Conservation (phyloP, 495 filamentous ascomycete species). For the Saxispiralis lemnorum region DNA sequence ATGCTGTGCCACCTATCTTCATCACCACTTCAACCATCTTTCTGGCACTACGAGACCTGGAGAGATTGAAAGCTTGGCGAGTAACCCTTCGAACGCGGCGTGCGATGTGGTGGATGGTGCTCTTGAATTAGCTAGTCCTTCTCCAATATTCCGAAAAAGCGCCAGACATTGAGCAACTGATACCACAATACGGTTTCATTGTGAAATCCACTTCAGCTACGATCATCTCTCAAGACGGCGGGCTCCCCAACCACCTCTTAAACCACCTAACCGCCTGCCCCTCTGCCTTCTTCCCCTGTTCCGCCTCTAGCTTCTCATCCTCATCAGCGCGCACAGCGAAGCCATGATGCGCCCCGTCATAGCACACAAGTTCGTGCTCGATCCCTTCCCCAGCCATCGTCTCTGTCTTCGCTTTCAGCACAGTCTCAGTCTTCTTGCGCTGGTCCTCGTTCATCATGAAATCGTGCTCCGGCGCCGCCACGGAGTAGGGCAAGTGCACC, state of each 20-base stretch:
- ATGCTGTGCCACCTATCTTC: too few species aligned
- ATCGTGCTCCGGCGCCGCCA: slow-evolving; percentile 41
- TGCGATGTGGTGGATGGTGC: neutral
- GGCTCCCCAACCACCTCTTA: slow-evolving; percentile 21
- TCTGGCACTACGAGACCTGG: too few species aligned
- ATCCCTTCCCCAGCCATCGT: slow-evolving; percentile 20
- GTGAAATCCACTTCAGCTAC: too few species aligned
- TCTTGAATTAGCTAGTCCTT: neutral
- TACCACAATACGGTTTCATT: too few species aligned
- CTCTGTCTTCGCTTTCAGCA: slow-evolving; percentile 27
- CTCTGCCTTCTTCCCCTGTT: slow-evolving; percentile 29
- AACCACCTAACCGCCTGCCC: slow-evolving; percentile 43
- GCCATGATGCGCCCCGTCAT: slow-evolving; percentile 41
- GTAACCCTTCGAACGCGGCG: too few species aligned
- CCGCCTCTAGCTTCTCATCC: slow-evolving; percentile 26
- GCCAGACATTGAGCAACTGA: neutral
- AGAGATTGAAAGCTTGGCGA: too few species aligned
- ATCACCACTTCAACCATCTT: too few species aligned
- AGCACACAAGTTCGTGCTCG: slow-evolving; percentile 32
- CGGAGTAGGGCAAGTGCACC: slow-evolving; percentile 33
- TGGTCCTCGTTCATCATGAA: slow-evolving; percentile 23
- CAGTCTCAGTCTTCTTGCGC: slow-evolving; percentile 27
- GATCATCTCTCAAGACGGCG: neutral
- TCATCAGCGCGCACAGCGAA: slow-evolving; percentile 36
- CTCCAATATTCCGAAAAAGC: neutral